A percentile compares a stretch with the other conserved stretches of the same genome.
Conservation (phyloP, 192 early-diverging fungal species). For the Backusella liffmaniae region DNA sequence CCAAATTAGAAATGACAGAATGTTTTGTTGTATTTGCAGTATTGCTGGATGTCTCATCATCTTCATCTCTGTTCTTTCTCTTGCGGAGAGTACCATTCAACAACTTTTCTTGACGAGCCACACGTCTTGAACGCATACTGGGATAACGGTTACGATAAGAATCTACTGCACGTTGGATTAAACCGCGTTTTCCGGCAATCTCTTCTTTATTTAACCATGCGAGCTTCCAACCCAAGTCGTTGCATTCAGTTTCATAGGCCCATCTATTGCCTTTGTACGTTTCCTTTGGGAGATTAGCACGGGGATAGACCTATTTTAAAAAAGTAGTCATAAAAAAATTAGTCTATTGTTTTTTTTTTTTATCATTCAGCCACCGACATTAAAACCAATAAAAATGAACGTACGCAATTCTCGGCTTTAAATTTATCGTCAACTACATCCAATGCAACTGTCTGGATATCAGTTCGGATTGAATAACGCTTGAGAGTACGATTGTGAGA, state of each 20-base stretch:
- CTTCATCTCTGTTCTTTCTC: slow-evolving; percentile 33
- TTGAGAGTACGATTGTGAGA: slow-evolving; percentile 63
- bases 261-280: slow-evolving; percentile 79
- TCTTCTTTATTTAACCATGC: slow-evolving; percentile 70
- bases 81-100: slow-evolving; percentile 52
- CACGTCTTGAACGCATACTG: slow-evolving; percentile 70
- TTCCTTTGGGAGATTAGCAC: slow-evolving; percentile 62
- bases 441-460: slow-evolving; percentile 61
- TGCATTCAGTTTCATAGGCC: slow-evolving; percentile 84
- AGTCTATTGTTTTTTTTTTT: slow-evolving; percentile 1
- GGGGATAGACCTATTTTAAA: slow-evolving; percentile 59
- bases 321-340: slow-evolving; percentile 10
- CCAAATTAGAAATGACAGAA: background rate
- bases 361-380: background rate
- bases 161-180: slow-evolving; percentile 85
- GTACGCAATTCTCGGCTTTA: slow-evolving; percentile 71
- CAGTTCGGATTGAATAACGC: slow-evolving; percentile 67
- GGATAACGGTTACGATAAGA: slow-evolving; percentile 71
- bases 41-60: slow-evolving; percentile 4
- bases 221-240: slow-evolving; percentile 84
- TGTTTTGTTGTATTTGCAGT: background rate
- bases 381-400: slow-evolving; percentile 16
- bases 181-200: slow-evolving; percentile 66
- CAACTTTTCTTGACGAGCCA: slow-evolving; percentile 71
- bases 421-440: slow-evolving; percentile 55